Base-by-base conservation (phyloP, 2,329 filamentous ascomycete genomes). In the Trichoderma polysporum region DNA sequence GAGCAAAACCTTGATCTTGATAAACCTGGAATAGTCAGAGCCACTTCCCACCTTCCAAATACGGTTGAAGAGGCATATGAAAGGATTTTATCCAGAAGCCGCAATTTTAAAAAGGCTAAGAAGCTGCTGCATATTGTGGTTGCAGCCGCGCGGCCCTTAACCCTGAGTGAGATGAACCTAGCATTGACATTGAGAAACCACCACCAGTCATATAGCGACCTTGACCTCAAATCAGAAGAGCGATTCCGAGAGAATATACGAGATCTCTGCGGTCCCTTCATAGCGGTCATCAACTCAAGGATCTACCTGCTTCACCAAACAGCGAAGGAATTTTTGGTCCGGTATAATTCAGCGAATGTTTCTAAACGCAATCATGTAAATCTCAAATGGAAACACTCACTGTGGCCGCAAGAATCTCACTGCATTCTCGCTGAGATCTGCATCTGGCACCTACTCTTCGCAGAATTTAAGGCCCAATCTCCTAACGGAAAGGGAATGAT, bases 181-280 rank as follows among this genome's bases (percentile, higher is more conserved):
- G 73, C 71, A 2, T 66, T 75, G 29, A 50, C 66, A 3, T 10
- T 74, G 27, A 13, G 45, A 37, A 1, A 66, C 31, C 15, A 58
- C 9, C 62, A 69, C 41, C 50, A 19, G 10, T 70, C 67, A 5
- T 69, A 65, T 9, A 7, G 22, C 9, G 60, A 70, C 10, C 49
- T 73, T 7, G 33, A 69, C 1, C n/a, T 66, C 0, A 53, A 49
- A 27, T 31, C 39, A 19, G 66, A 70, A 3, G 39, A 63, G 0
- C 68, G 68, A 1, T 68, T 73, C 29, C 25, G 47, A 3, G 13
- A 57, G 9, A 49, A 67, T 3, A 67, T 75, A 13, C 63, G 75
- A 19, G 67, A 74, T 3, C 59, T 68, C 0, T 79, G 76, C 63
- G 74, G 77, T 31, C 75, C 77, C 7, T 79, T 80, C 15, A 47